Base-by-base conservation (phyloP, 495 filamentous ascomycete genomes). In the Aspergillus cavernicola region DNA sequence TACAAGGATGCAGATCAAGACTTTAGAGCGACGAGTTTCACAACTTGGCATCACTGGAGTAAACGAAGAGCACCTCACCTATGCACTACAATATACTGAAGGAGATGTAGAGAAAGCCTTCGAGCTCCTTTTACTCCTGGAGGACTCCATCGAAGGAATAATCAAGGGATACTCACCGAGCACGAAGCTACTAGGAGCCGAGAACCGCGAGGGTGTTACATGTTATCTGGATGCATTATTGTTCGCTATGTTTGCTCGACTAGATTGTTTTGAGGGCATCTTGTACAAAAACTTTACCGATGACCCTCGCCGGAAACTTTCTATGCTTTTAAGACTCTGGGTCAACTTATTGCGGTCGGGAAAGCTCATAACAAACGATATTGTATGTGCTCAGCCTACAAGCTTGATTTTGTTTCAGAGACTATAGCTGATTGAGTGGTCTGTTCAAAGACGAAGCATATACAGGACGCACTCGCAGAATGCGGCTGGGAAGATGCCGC, bases 201-300 rank as follows among this genome's bases (percentile, higher is more conserved):
- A 89, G 56, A 98, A 98, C 63, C 76, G 92, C 38, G 78, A 85
- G 15, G 82, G 80, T 16, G 90, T 93, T 18, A 96, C 93, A 29
- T 98, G 93, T 68, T 98, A 90, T 59, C 74, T 96, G 1, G 93
- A 97, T 63, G 78, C 92, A 1, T 70, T 97, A n/a, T 81, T 98
- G 2, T 97, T 96, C 62, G 88, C 93, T 52, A 96, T 98, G 92
- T 98, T 98, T 66, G 87, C 89, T 9, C 83, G 88, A 48, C 72
- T 96, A 22, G 85, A 86, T 40, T 89, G 88, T 59, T 98, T 96
- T 65, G 93, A 98, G 63, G 87, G 86, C 22, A 95, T 97, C 70
- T 71, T 97, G 41, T 85, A 85, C 63, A 86, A 88, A 43, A 77
- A 72, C 3, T 87, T 87, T 53, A 63, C 55, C 37, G 80, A 84